phyloP scores from a whole-genome alignment of 2,329 filamentous ascomycete genomes.

The Venturia aucupariae region DNA sequence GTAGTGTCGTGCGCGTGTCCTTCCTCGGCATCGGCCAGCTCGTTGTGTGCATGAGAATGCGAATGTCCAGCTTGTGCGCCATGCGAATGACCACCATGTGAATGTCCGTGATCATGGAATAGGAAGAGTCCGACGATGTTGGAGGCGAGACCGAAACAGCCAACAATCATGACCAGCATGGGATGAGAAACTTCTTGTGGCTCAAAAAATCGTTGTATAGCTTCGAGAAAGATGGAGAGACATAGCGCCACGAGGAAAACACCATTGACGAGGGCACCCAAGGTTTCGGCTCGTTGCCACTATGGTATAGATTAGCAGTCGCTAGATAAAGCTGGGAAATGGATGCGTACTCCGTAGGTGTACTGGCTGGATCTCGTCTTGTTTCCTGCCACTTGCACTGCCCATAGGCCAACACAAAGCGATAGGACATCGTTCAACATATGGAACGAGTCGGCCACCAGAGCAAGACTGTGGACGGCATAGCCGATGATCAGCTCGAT shows the following conservation, averaged over 20 bases:
- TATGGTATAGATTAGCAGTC: conserved; percentile 29
- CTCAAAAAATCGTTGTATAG: conserved; percentile 83
- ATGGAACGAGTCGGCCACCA: conserved; percentile 96
- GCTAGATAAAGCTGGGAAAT: background rate
- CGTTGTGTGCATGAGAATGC: conserved; percentile 23
- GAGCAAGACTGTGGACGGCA: conserved; percentile 78
- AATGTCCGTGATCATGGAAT: conserved; percentile 87
- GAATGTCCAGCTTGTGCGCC: conserved; percentile 32
- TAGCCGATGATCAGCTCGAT: conserved; percentile 79
- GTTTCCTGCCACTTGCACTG: conserved; percentile 78
- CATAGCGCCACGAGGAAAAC: conserved; percentile 96
- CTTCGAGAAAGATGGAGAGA: conserved; percentile 92
- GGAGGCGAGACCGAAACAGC: conserved; percentile 72
- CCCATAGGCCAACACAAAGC: conserved; percentile 85
- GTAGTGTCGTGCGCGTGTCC: conserved; percentile 35
- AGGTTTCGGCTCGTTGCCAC: conserved; percentile 96
- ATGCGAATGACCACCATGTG: conserved; percentile 52
- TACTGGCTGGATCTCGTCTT: conserved; percentile 77
- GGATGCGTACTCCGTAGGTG: conserved; percentile 74
- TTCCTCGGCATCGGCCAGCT: conserved; percentile 38
- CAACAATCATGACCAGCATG: conserved; percentile 79
- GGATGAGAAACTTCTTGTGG: conserved; percentile 81
- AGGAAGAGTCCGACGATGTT: conserved; percentile 85
- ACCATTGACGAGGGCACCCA: conserved; percentile 93
- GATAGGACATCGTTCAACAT: conserved; percentile 99